phyloP scores from a whole-genome alignment of 768 basidiomycete species.

The Clitopilus passeckerianus region DNA sequence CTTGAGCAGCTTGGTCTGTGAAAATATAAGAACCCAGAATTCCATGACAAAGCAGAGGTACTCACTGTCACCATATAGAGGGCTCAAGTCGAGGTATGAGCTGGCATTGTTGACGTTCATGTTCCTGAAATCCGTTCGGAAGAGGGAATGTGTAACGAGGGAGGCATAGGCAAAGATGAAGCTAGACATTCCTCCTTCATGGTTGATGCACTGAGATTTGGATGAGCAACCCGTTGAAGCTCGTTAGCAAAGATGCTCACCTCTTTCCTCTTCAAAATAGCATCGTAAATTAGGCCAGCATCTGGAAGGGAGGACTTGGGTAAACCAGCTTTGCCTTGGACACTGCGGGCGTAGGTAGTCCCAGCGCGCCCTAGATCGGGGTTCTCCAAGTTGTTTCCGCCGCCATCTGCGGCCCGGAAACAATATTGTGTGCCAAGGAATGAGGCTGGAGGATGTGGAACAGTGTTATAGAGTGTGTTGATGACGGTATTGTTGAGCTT shows the following conservation, averaged over 20 bases:
- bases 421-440: slow-evolving; percentile 26
- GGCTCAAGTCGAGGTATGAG: slow-evolving; percentile 53
- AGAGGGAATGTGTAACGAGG: slow-evolving; percentile 56
- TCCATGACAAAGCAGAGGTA: background rate
- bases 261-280: slow-evolving; percentile 38
- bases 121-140: slow-evolving; percentile 40
- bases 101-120: slow-evolving; percentile 40
- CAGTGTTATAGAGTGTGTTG: slow-evolving; percentile 49
- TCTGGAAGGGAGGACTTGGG: slow-evolving; percentile 45
- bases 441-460: slow-evolving; percentile 45
- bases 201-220: slow-evolving; percentile 16
- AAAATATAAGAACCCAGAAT: background rate
- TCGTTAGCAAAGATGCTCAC: slow-evolving; percentile 23
- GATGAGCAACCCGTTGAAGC: background rate
- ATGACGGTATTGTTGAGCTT: slow-evolving; percentile 20
- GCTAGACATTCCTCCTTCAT: slow-evolving; percentile 55
- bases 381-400: slow-evolving; percentile 39
- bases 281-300: slow-evolving; percentile 58
- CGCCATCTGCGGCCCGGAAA: slow-evolving; percentile 46
- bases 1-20: slow-evolving; percentile 29
- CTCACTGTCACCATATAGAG: slow-evolving; percentile 48
- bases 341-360: slow-evolving; percentile 48
- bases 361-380: slow-evolving; percentile 47
- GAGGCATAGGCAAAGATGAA: slow-evolving; percentile 65
- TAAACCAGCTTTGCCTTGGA: slow-evolving; percentile 36